Evolutionary conservation across 2,329 filamentous ascomycete species (phyloP).

Genomic region (Sclerotiophoma versabilis): DNA sequence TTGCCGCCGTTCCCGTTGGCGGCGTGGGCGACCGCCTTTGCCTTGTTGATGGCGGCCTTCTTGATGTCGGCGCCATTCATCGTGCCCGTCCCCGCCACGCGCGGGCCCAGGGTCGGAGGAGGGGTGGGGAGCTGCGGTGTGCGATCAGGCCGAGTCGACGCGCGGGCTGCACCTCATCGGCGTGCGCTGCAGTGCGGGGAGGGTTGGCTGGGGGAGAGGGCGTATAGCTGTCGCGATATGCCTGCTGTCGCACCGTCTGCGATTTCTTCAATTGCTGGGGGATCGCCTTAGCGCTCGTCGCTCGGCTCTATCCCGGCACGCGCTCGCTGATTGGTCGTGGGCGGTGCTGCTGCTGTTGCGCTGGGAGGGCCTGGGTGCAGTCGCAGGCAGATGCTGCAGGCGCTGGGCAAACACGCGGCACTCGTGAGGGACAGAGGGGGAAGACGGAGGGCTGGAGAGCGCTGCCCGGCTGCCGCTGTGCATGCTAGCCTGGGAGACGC

Average conservation of each 20-base stretch:
- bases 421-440: background rate
- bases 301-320: conserved; percentile 26
- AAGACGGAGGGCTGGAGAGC: background rate
- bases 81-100: conserved; percentile 42
- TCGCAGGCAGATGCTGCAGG: background rate
- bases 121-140: conserved; percentile 20
- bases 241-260: conserved; percentile 16
- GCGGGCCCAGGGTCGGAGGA: conserved; percentile 28
- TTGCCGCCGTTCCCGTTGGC: conserved; percentile 65
- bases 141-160: conserved; percentile 15
- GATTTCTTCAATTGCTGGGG: conserved; percentile 46
- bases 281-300: conserved; percentile 44
- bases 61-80: conserved; percentile 72
- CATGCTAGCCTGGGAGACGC: conserved; percentile 1
- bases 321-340: conserved; percentile 39
- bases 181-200: conserved; percentile 7
- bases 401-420: background rate
- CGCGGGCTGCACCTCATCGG: conserved; percentile 12
- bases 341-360: conserved; percentile 13
- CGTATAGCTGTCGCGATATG: background rate
- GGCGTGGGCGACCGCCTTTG: conserved; percentile 68
- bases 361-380: background rate
- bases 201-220: conserved; percentile 3
- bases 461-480: conserved; percentile 7
- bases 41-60: conserved; percentile 70